These are phyloP conservation scores for Lentinus brumalis DNA, from an alignment of 768 basidiomycete genomes.

Conservation along the genomic window DNA sequence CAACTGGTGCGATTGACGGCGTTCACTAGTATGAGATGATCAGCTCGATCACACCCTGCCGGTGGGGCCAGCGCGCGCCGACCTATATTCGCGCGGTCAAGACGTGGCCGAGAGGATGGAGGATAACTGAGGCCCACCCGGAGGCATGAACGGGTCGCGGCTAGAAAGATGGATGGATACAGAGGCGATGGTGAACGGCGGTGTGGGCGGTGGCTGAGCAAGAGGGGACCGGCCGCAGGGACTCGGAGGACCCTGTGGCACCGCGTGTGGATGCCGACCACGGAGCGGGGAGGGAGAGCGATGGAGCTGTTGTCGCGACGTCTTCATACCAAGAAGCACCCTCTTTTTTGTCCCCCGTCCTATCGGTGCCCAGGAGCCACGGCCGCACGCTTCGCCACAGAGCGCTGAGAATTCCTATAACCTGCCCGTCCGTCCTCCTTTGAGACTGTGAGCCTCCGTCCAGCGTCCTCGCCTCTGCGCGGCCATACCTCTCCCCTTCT, in stretches of 20 bases:
- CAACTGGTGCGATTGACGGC: conserved; percentile 2
- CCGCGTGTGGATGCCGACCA: conserved; percentile 11
- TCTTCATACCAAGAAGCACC: conserved; percentile 21
- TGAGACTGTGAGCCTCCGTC: not conserved
- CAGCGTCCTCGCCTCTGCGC: not conserved
- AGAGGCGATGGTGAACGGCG: no score
- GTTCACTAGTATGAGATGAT: conserved; percentile 8
- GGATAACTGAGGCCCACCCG: not conserved
- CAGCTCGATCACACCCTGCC: conserved; percentile 12
- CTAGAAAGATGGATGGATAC: not conserved
- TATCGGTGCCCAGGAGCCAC: conserved; percentile 7
- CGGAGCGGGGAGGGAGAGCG: conserved; percentile 10
- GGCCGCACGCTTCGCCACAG: conserved; percentile 10
- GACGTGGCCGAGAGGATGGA: not conserved
- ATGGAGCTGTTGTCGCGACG: conserved; percentile 21
- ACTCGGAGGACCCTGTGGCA: conserved; percentile 19
- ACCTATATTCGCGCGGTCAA: not conserved
- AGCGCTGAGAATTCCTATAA: conserved; percentile 12
- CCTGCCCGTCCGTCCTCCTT: conserved; percentile 4
- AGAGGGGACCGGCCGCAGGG: not conserved
- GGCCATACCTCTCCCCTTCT: not conserved
- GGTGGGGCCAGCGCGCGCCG: conserved; percentile 1
- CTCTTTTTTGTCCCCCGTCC: conserved; percentile 19
- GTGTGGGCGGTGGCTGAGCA: not conserved
- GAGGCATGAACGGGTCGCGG: conserved; percentile 1